These are phyloP conservation scores for Sphagnum contortum DNA, from an alignment of 225 moss, liverwort and hornwort genomes.

Conservation along the genomic window DNA sequence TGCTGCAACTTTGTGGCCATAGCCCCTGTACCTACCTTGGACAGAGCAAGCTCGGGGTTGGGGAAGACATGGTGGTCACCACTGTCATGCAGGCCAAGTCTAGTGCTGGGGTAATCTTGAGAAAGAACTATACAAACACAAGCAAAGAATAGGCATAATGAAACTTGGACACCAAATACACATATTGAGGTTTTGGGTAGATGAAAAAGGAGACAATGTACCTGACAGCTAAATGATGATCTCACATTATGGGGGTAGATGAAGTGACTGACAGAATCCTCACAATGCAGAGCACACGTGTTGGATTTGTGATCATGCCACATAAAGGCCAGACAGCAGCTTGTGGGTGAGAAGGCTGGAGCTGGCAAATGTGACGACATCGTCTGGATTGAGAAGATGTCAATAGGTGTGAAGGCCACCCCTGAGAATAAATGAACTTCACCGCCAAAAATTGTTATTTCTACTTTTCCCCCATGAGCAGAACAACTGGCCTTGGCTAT, in stretches of 20 bases:
- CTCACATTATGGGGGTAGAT: slow-evolving; percentile 36
- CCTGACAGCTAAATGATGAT: slow-evolving; percentile 91
- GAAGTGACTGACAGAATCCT: slow-evolving; percentile 40
- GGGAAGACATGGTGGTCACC: too few relatives aligned
- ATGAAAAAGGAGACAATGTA: slow-evolving; percentile 3
- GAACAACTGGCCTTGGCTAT: slow-evolving; percentile 60
- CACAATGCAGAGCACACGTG: slow-evolving; percentile 55
- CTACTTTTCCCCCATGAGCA: slow-evolving; percentile 77
- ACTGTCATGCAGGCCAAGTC: too few relatives aligned
- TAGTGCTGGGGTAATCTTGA: too few relatives aligned
- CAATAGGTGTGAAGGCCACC: slow-evolving; percentile 37
- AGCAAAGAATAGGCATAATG: too few relatives aligned
- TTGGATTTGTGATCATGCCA: slow-evolving; percentile 69
- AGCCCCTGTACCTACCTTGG: too few relatives aligned
- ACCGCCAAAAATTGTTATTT: slow-evolving; percentile 53
- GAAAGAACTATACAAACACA: too few relatives aligned
- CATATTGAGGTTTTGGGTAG: too few relatives aligned
- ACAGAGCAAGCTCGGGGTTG: too few relatives aligned
- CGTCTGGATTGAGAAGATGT: slow-evolving; percentile 55
- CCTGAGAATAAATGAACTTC: slow-evolving; percentile 86
- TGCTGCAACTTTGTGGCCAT: too few relatives aligned
- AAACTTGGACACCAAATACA: too few relatives aligned
- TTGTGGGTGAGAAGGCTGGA: slow-evolving; percentile 87
- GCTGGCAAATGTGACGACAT: slow-evolving; percentile 41
- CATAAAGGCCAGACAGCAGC: slow-evolving; percentile 83